phyloP scores from a whole-genome alignment of 129 eudicot genomes.

The sunflower (Helianthus annuus) region DNA sequence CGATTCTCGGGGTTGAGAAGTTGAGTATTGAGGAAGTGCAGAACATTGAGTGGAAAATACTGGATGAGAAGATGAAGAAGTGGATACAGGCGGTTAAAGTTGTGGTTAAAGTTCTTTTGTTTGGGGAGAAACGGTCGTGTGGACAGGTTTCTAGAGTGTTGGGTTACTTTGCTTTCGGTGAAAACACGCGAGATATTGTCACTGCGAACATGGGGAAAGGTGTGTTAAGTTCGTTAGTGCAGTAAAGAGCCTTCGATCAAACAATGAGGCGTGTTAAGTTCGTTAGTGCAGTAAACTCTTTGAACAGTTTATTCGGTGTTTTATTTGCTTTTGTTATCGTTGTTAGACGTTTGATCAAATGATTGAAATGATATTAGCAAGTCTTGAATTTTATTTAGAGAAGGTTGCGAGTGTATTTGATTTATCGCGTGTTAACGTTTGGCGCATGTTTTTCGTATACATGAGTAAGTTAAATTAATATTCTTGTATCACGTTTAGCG shows the following conservation, averaged over 20 bases:
- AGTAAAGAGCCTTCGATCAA: no score
- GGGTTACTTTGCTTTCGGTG: conserved; percentile 66
- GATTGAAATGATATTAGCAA: no score
- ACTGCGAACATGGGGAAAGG: conserved; percentile 56
- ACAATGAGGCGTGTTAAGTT: conserved; percentile 45
- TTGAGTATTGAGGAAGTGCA: conserved; percentile 92
- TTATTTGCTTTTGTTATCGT: no score
- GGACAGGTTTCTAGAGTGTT: conserved; percentile 64
- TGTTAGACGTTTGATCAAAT: no score
- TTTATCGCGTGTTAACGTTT: not conserved
- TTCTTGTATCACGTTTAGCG: no score
- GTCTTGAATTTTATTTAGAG: not conserved
- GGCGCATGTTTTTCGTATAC: not conserved
- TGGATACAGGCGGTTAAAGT: conserved; percentile 54
- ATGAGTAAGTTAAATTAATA: no score
- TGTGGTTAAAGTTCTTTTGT: conserved; percentile 54
- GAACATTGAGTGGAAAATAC: conserved; percentile 72
- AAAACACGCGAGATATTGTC: conserved; percentile 48
- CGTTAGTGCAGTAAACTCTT: conserved; percentile 38
- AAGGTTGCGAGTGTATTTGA: no score
- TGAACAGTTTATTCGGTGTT: conserved; percentile 31
- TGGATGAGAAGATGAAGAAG: conserved; percentile 86
- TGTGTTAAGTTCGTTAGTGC: conserved; percentile 46
- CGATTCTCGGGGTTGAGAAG: conserved; percentile 71
- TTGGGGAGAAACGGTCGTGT: conserved; percentile 62